Conservation (phyloP, 2,329 filamentous ascomycete genomes). For the Aplosporella prunicola region DNA sequence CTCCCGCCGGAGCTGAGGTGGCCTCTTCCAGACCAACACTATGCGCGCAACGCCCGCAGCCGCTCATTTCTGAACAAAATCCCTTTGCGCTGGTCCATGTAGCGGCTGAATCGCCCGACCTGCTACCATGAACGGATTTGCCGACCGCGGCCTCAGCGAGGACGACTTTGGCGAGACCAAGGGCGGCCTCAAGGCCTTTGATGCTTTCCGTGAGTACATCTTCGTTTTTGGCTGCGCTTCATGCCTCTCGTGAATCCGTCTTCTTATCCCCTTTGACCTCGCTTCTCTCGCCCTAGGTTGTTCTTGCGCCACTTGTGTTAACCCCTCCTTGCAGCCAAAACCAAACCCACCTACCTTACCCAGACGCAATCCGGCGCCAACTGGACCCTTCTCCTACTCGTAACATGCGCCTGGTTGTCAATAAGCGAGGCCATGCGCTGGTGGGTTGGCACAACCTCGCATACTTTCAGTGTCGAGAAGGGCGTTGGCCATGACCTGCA, state of each 20-base stretch:
- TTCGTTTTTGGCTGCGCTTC: conserved; percentile 57
- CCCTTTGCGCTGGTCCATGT: conserved; percentile 5
- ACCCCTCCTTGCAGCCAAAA: conserved; percentile 58
- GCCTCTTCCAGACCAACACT: conserved; percentile 5
- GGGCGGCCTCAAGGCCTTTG: conserved; percentile 65
- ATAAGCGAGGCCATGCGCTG: conserved; percentile 71
- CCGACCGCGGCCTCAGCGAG: conserved; percentile 59
- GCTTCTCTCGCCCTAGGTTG: not conserved
- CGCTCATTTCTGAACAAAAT: not conserved
- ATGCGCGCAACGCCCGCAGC: conserved; percentile 1
- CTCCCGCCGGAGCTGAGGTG: conserved; percentile 7
- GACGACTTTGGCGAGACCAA: conserved; percentile 68
- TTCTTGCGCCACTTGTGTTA: not conserved
- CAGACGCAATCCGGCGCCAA: conserved; percentile 79
- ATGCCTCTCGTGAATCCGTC: conserved; percentile 65
- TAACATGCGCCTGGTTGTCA: conserved; percentile 65
- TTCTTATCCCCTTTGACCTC: not conserved
- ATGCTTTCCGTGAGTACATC: conserved; percentile 76
- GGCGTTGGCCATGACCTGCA: conserved; percentile 79
- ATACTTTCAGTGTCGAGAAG: conserved; percentile 91
- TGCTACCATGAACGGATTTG: conserved; percentile 65
- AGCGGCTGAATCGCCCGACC: conserved; percentile 2
- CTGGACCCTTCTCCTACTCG: conserved; percentile 77
- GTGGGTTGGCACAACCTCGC: conserved; percentile 75
- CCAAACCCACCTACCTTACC: conserved; percentile 85